phyloP scores from a whole-genome alignment of 768 basidiomycete genomes.

The Plicaturopsis crispa region DNA sequence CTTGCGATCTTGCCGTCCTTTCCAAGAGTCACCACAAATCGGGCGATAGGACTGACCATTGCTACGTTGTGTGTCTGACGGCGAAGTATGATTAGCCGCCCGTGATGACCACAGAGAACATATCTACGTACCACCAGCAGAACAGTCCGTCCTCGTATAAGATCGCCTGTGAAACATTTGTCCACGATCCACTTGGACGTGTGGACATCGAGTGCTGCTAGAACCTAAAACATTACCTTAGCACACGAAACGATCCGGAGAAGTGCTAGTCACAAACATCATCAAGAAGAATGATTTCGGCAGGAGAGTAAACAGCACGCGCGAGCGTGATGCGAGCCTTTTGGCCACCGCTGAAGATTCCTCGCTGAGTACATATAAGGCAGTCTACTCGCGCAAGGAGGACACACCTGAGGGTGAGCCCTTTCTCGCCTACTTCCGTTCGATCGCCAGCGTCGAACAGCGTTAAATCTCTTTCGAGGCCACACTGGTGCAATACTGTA shows the following conservation, averaged over 20 bases:
- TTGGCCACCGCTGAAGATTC: too few relatives aligned
- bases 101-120: conserved; percentile 1
- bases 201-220: conserved; percentile 36
- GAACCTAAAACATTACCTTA: conserved; percentile 13
- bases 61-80: conserved; percentile 24
- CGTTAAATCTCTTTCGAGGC: conserved; percentile 34
- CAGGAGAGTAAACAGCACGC: conserved; percentile 34
- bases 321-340: conserved; percentile 40
- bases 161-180: conserved; percentile 38
- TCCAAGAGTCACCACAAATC: conserved; percentile 48
- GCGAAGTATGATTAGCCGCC: background rate
- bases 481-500: conserved; percentile 29
- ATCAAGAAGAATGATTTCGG: conserved; percentile 37
- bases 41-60: conserved; percentile 15
- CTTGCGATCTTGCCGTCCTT: conserved; percentile 43
- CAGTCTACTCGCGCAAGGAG: too few relatives aligned
- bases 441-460: conserved; percentile 38
- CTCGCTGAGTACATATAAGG: too few relatives aligned
- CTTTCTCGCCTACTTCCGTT: conserved; percentile 50
- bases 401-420: conserved; percentile 35
- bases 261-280: conserved; percentile 13
- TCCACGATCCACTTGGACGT: conserved; percentile 46
- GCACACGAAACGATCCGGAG: background rate
- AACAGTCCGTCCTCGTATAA: conserved; percentile 41
- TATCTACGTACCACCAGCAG: conserved; percentile 36